Percentiles rank a stretch among this genome's conserved stretches.
Evolutionary conservation across 2,329 filamentous ascomycete species (phyloP).

Genomic region (Colletotrichum caudatum): DNA sequence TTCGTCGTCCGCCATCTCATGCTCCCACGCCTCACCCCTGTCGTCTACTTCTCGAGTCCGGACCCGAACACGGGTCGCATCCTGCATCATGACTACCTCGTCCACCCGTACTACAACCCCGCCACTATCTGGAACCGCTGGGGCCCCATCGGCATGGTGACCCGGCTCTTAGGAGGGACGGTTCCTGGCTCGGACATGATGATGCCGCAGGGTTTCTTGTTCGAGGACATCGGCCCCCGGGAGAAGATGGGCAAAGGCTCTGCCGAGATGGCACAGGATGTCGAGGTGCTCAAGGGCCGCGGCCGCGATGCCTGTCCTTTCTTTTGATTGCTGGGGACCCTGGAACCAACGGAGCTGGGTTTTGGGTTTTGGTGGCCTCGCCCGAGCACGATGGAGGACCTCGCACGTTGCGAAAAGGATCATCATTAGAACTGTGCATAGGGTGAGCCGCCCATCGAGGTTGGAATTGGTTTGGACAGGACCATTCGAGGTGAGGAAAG

Average conservation of each 20-base stretch:
- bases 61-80: slow-evolving; percentile 67
- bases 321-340: not conserved
- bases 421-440: not conserved
- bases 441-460: not conserved
- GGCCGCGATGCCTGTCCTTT: slow-evolving; percentile 37
- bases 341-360: not conserved
- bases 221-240: slow-evolving; percentile 72
- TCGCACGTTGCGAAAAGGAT: not conserved
- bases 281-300: slow-evolving; percentile 32
- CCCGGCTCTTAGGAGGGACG: slow-evolving; percentile 57
- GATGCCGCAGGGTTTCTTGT: slow-evolving; percentile 63
- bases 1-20: slow-evolving; percentile 68
- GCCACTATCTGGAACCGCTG: slow-evolving; percentile 72
- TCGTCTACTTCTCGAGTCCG: slow-evolving; percentile 58
- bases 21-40: slow-evolving; percentile 65
- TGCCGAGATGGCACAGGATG: slow-evolving; percentile 57
- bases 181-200: slow-evolving; percentile 59
- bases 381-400: not conserved
- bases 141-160: slow-evolving; percentile 67
- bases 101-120: slow-evolving; percentile 74
- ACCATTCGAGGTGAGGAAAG: not conserved
- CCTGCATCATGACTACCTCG: slow-evolving; percentile 64
- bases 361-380: not conserved
- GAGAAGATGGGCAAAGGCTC: slow-evolving; percentile 64
- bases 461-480: not conserved